Evolutionary conservation across 2,329 filamentous ascomycete genomes (phyloP), one percentile per base, ranked within the genome.

Genomic region (Fusarium sp.): DNA sequence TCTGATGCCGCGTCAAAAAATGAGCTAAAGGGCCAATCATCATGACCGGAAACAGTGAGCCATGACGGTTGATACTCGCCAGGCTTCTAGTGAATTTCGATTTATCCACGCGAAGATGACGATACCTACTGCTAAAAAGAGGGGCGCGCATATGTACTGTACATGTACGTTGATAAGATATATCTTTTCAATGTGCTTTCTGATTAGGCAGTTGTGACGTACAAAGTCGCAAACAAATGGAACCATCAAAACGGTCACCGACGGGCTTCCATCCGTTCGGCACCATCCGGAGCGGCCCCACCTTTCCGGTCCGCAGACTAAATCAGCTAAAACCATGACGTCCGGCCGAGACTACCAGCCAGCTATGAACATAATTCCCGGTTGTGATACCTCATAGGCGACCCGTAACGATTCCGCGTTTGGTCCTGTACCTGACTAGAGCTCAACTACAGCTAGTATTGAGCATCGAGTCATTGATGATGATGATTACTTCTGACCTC

Each of bases 271-370:
- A 59, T 27, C 43, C 47, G 50, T 55, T 48, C 50, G 50, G 65
- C 37, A 54, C 40, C 45, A 47, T 54, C 68, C 68, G 55, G 63
- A 27, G 41, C 68, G 68, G 68, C 68, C 68, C 68, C 68, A 68
- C 68, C 41, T 28, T 20, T 43, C 58, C 63, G 67, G 63, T 23
- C 50, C 49, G 54, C 40, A 53, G 42, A 18, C 42, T 56, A 48
- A 37, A 53, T 37, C n/a, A 53, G 13, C 49, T 47, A 27, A n/a
- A 37, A 32, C 41, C 20, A 48, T 63, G 43, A 48, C 21, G 45
- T 42, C 51, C 60, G 37, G 21, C 42, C 46, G 49, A 55, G n/a
- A 47, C 20, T 46, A 40, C 23, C n/a, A 12, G 37, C 23, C n/a
- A 10, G 37, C 41, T n/a, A 12, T 14, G 32, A 55, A 27, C n/a